These are phyloP conservation scores for Lactifluus echinatus DNA, from an alignment of 768 basidiomycete genomes.

Conservation along the genomic window DNA sequence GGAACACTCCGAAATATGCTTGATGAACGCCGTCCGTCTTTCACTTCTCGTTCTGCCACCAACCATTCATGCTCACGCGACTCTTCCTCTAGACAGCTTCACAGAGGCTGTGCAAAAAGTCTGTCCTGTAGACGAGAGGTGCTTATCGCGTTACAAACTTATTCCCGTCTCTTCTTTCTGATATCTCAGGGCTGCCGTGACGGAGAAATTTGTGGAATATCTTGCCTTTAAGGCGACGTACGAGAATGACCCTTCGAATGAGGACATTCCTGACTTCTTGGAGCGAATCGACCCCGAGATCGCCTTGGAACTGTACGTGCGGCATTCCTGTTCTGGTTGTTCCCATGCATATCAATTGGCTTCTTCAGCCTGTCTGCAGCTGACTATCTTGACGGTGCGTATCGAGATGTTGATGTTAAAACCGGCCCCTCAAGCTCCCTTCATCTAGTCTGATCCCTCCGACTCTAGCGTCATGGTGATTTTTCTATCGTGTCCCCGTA, in stretches of 20 bases:
- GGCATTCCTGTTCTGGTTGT: not conserved
- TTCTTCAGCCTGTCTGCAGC: slow-evolving; percentile 45
- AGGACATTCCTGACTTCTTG: slow-evolving; percentile 76
- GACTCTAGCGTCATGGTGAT: not conserved
- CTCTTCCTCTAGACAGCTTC: slow-evolving; percentile 48
- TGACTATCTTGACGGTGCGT: slow-evolving; percentile 55
- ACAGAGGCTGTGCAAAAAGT: slow-evolving; percentile 64
- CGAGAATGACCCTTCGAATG: slow-evolving; percentile 57
- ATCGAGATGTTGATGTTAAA: not conserved
- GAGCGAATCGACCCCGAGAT: slow-evolving; percentile 84
- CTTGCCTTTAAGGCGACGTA: slow-evolving; percentile 80
- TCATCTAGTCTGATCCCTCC: slow-evolving; percentile 5
- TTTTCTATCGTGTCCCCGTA: not conserved
- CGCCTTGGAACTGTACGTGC: slow-evolving; percentile 76
- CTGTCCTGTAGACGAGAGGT: slow-evolving; percentile 68
- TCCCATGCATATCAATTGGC: not conserved
- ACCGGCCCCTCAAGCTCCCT: not conserved
- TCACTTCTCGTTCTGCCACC: not conserved
- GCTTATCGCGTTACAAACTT: not conserved
- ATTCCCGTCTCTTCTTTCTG: not conserved
- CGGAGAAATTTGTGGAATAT: slow-evolving; percentile 86
- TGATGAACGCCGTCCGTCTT: slow-evolving; percentile 52
- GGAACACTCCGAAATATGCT: slow-evolving; percentile 79
- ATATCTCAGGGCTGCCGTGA: slow-evolving; percentile 44
- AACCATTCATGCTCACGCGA: slow-evolving; percentile 1